Conservation (phyloP, 495 filamentous ascomycete genomes). For the Penicillium longicatenatum region DNA sequence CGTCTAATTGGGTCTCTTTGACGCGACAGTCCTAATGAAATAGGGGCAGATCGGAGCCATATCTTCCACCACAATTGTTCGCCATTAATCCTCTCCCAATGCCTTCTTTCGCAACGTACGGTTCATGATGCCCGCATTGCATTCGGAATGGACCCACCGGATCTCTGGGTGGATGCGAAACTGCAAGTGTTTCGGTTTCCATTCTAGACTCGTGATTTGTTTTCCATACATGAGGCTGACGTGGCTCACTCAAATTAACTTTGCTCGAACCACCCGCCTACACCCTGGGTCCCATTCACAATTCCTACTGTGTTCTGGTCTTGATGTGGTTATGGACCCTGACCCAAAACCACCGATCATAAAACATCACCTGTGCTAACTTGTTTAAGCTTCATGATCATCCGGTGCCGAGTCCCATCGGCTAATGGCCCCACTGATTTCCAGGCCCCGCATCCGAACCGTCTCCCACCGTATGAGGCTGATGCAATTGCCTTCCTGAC, state of each 20-base stretch:
- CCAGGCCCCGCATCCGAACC: not conserved
- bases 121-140: not conserved
- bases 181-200: not conserved
- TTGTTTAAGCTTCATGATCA: not conserved
- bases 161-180: not conserved
- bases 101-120: not conserved
- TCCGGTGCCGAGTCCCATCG: not conserved
- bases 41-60: no score
- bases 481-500: not conserved
- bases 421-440: not conserved
- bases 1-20: no score
- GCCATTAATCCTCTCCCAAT: not conserved
- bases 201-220: not conserved
- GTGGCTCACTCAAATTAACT: not conserved
- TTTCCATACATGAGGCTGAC: not conserved
- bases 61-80: not conserved
- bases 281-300: not conserved
- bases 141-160: not conserved
- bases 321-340: not conserved
- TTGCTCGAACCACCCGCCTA: not conserved
- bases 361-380: not conserved
- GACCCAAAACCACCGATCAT: not conserved
- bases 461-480: not conserved
- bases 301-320: no score
- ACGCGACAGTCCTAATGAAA: no score